Base-by-base conservation (phyloP, 768 basidiomycete species). In the Suillus paluster region DNA sequence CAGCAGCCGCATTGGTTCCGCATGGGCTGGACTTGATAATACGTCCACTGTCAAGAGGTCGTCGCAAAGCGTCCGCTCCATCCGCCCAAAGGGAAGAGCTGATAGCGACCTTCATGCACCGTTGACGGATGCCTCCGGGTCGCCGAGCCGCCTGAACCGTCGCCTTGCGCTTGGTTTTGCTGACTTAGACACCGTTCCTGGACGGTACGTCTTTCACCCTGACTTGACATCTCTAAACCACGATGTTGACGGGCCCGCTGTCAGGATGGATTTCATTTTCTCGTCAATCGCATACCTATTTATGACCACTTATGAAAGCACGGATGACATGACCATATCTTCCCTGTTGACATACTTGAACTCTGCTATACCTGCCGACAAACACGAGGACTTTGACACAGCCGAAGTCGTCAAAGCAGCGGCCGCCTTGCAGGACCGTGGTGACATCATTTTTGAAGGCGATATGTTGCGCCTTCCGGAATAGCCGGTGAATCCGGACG, bases 311-410 rank as follows among this genome's bases (percentile, higher is more conserved):
- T 90, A 90, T 73, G 86, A 85, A 63, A 66, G 78, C 17, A 74
- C 81, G 25, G 90, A 92, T 73, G 88, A 90, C 63, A 79, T 92
- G 77, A 84, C 84, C 8, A 86, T 92, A 68, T 87, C 88, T 3
- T 77, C 87, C 10, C 77, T 92, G 27, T 76, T 92, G 38, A 82
- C 86, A 4, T 91, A 90, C 72, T 80, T 92, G 60, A 92, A 92
- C 68, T 85, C 89, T 2, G 89, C 89, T 5, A 84, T 92, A 77
- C 91, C 91, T 4, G 79, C 78, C 30, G 90, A 91, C 70, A 92
- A 92, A 74, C 86, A 91, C 69, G 90, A 92, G 76, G 90, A 92
- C 65, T 92, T 90, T 64, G 90, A 92, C 72, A 90, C 89, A 14
- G 80, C 81, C 2, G 91, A 92, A 75, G 89, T 92, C 19, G 81